Evolutionary conservation across 805 yeast species (phyloP).

Genomic region (Barnettozyma siamensis): DNA sequence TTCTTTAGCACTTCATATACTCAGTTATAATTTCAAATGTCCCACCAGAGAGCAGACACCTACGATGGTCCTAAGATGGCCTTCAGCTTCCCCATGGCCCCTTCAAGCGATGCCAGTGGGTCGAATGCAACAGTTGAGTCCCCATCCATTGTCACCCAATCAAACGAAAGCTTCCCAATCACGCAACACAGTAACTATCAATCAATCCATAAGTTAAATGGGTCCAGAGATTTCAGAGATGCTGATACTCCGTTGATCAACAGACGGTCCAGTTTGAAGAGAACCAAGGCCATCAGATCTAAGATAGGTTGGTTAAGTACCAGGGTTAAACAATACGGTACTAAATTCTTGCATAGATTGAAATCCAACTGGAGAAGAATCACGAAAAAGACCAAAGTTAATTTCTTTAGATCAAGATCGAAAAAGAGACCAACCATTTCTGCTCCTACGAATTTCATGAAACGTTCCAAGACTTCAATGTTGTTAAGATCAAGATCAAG

Average conservation of each 20-base stretch:
- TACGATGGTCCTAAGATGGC: constrained; percentile 35
- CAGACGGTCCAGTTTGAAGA: constrained; percentile 22
- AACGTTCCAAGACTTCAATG: constrained; percentile 6
- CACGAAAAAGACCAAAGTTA: constrained; percentile 17
- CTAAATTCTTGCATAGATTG: constrained; percentile 16
- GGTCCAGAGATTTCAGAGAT: neutral
- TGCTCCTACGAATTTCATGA: constrained; percentile 7
- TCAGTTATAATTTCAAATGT: no score
- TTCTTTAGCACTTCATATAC: no score
- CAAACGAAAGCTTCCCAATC: neutral
- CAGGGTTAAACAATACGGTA: constrained; percentile 23
- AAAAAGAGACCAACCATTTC: neutral
- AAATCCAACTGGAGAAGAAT: constrained; percentile 25
- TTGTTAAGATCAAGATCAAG: neutral
- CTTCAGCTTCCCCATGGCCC: constrained; percentile 30
- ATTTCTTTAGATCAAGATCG: neutral
- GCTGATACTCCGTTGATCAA: neutral
- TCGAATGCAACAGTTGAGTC: neutral
- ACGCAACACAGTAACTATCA: neutral
- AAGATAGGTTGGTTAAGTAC: constrained; percentile 33
- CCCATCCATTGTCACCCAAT: constrained; percentile 1
- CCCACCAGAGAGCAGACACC: constrained; percentile 30
- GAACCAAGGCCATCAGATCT: constrained; percentile 32
- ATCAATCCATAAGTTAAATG: neutral
- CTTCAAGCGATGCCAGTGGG: neutral